phyloP scores from a whole-genome alignment of 495 filamentous ascomycete genomes.

The Hypoxylon lenormandii region DNA sequence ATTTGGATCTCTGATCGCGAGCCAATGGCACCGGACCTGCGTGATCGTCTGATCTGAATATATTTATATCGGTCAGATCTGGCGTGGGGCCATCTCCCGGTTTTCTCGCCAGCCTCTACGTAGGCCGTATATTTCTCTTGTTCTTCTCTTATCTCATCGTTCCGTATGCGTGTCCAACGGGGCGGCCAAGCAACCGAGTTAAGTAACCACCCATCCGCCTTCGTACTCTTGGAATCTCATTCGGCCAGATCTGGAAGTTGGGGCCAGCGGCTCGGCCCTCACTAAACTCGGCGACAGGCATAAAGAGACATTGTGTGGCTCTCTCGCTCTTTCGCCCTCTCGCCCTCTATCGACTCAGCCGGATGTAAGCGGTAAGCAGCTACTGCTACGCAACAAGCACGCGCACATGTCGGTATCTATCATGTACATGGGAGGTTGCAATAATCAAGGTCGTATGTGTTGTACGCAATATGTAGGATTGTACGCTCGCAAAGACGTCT shows the following conservation, averaged over 20 bases:
- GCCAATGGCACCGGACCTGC: slow-evolving; percentile 40
- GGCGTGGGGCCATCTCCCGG: slow-evolving; percentile 41
- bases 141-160: slow-evolving; percentile 31
- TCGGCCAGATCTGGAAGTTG: slow-evolving; percentile 42
- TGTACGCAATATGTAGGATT: slow-evolving; percentile 29
- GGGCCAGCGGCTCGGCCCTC: slow-evolving; percentile 29
- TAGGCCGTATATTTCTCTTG: slow-evolving; percentile 16
- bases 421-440: slow-evolving; percentile 10
- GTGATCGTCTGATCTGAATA: slow-evolving; percentile 43
- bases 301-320: not conserved
- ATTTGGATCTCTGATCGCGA: slow-evolving; percentile 39
- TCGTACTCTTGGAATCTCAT: slow-evolving; percentile 7
- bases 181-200: slow-evolving; percentile 23
- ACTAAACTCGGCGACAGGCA: slow-evolving; percentile 4
- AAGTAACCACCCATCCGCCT: slow-evolving; percentile 35
- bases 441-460: slow-evolving; percentile 21
- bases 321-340: too few relatives aligned
- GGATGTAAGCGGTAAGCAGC: slow-evolving; percentile 16
- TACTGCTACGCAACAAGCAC: not conserved
- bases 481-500: slow-evolving; percentile 10
- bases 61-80: slow-evolving; percentile 40
- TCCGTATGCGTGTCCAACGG: slow-evolving; percentile 25
- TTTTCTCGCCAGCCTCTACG: slow-evolving; percentile 28
- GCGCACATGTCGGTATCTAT: slow-evolving; percentile 13
- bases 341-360: slow-evolving; percentile 25